A percentile compares a stretch with the other conserved stretches of the same genome.
Evolutionary conservation across 257 asterid genomes (phyloP).

Genomic region (Capsicum baccatum): DNA sequence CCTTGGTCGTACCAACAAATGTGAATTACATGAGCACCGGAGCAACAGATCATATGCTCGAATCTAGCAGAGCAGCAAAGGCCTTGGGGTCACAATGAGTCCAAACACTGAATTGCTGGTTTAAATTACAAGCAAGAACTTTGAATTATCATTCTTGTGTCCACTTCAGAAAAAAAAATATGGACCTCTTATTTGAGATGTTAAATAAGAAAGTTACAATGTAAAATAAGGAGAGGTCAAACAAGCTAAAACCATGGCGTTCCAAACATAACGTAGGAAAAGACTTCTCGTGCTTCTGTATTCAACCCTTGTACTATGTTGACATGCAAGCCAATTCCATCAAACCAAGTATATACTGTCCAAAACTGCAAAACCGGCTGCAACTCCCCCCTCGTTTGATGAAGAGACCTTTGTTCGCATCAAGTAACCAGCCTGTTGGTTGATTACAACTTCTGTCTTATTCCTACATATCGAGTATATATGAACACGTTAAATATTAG

Average conservation of each 20-base stretch:
- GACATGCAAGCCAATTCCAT: constrained; percentile 26
- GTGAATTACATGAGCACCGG: neutral
- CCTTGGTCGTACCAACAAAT: neutral
- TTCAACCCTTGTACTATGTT: neutral
- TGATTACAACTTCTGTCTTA: constrained; percentile 58
- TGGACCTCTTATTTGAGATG: neutral
- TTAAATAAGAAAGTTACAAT: neutral
- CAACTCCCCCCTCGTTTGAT: constrained; percentile 96
- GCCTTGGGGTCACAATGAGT: neutral
- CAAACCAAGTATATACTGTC: constrained; percentile 88
- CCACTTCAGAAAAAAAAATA: neutral
- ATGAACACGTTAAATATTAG: neutral
- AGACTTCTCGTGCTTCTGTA: neutral
- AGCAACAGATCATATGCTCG: neutral
- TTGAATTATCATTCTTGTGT: neutral
- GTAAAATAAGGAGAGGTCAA: neutral
- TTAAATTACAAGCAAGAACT: neutral
- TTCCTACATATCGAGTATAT: constrained; percentile 50
- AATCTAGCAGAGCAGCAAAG: neutral
- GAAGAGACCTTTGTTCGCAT: constrained; percentile 97
- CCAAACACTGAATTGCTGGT: neutral
- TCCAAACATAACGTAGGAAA: neutral
- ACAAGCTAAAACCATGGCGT: neutral
- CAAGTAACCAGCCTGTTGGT: constrained; percentile 70
- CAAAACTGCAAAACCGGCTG: constrained; percentile 92